Conservation (phyloP, 75 land plant genomes). For the Sequoia sempervirens region DNA sequence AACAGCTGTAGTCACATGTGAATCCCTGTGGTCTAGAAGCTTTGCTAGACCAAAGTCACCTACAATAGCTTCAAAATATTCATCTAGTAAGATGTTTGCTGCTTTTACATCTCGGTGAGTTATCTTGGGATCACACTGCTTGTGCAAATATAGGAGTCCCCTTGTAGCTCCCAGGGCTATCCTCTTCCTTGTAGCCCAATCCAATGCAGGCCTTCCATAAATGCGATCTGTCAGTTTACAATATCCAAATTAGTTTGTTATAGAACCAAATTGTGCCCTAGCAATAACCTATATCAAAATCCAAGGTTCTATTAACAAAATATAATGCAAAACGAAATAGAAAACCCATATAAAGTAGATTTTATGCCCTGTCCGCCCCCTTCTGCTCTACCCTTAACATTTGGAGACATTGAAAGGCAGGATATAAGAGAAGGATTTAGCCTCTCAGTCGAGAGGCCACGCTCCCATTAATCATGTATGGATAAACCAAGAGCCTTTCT, state of each 20-base stretch:
- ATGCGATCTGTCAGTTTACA: conserved; percentile 1
- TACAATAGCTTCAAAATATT: conserved; percentile 62
- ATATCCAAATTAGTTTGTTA: neutral
- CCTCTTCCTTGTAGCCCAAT: conserved; percentile 70
- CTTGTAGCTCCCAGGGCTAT: conserved; percentile 65
- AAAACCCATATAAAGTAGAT: neutral
- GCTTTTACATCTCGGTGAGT: conserved; percentile 96
- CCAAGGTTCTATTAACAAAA: neutral
- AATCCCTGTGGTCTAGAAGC: conserved; percentile 34
- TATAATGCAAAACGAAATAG: neutral
- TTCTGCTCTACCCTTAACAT: neutral
- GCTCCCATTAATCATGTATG: conserved; percentile 82
- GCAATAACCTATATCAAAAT: neutral
- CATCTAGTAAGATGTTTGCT: conserved; percentile 86
- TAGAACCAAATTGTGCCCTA: too few species aligned
- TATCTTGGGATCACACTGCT: conserved; percentile 94
- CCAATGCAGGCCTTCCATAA: conserved; percentile 50
- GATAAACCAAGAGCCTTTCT: conserved; percentile 67
- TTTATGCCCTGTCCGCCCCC: neutral
- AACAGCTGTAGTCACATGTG: conserved; percentile 79
- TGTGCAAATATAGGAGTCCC: conserved; percentile 71
- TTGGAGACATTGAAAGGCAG: neutral
- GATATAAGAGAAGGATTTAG: too few species aligned
- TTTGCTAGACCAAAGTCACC: conserved; percentile 82
- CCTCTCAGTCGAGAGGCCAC: conserved; percentile 85